Base-by-base conservation (phyloP, 2,329 filamentous ascomycete species). In the Monosporascus sp. region DNA sequence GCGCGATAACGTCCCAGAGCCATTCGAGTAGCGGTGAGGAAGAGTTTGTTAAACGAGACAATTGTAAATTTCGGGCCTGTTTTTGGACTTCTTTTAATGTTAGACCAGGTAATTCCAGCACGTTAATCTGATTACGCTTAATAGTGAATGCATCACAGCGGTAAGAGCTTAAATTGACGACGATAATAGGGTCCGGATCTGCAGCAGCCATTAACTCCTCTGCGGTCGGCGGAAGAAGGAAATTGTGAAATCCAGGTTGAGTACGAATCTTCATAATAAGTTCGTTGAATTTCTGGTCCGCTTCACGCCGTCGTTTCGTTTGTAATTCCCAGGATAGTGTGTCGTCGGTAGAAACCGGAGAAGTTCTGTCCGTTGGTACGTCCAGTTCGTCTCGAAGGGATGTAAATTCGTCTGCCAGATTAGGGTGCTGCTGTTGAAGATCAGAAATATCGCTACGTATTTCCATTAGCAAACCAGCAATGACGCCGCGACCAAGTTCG, bases 401-500 rank as follows among this genome's bases (percentile, higher is more conserved):
- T 9, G 24, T n/a, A 36, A 51, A 54, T 9, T 22, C 6, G 8
- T 18, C 15, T 3, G 50, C 41, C 27, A 56, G n/a, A 3, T 34
- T 18, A 7, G 54, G 51, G 39, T 48, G n/a, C 8, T 27, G 31
- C 18, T 51, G 44, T 3, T 45, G 4, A 5, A 57, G 42, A 3
- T 8, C 15, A 2, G 46, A 49, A 11, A 57, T 42, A 47, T 55
- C 51, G 0, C 39, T 38, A 9, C 31, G 36, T 11, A 51, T 31
- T 14, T 53, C 42, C 9, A 41, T 15, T 2, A 65, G 39, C 15
- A 57, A 54, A 17, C 52, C 54, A 5, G 60, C 57, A 24, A 68
- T 46, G 8, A 68, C 53, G 8, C 62, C 63, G 15, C 66, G 63
- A 8, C 65, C 65, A 1, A 52, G 54, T 47, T 69, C 65, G 5